Conservation (phyloP, 2,329 filamentous ascomycete genomes). For the Boeremia exigua region DNA sequence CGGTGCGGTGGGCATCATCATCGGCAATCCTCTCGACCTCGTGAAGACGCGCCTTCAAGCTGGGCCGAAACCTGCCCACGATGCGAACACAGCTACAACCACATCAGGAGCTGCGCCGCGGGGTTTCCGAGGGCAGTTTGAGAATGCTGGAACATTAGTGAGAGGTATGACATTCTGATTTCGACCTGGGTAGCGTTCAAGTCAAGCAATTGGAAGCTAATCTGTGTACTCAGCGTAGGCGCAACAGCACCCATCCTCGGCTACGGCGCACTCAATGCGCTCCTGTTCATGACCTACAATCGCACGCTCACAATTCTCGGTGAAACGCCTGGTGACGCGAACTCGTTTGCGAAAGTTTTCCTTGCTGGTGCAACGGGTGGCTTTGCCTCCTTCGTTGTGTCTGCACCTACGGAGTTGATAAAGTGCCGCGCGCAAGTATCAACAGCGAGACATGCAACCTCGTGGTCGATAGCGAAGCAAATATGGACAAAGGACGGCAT, state of each 20-base stretch:
- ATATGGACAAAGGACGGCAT: slow-evolving; percentile 66
- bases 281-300: slow-evolving; percentile 91
- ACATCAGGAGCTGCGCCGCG: slow-evolving; percentile 18
- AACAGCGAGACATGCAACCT: slow-evolving; percentile 50
- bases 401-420: slow-evolving; percentile 86
- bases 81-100: slow-evolving; percentile 20
- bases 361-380: slow-evolving; percentile 81
- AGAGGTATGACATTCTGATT: slow-evolving; percentile 36
- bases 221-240: slow-evolving; percentile 55
- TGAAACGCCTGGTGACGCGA: slow-evolving; percentile 29
- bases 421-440: slow-evolving; percentile 86
- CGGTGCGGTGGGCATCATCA: slow-evolving; percentile 82
- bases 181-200: background rate
- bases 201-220: slow-evolving; percentile 3
- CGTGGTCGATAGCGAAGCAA: slow-evolving; percentile 68
- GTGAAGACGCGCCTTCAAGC: slow-evolving; percentile 84
- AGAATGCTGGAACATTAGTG: slow-evolving; percentile 45
- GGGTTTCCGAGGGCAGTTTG: slow-evolving; percentile 42
- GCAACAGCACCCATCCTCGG: slow-evolving; percentile 84
- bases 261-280: slow-evolving; percentile 88
- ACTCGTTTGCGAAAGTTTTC: slow-evolving; percentile 72
- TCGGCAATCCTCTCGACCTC: slow-evolving; percentile 85
- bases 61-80: slow-evolving; percentile 38
- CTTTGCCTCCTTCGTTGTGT: slow-evolving; percentile 83
- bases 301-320: slow-evolving; percentile 71